Evolutionary conservation across 768 basidiomycete species (phyloP).

Genomic region (Mycena rebaudengoi): DNA sequence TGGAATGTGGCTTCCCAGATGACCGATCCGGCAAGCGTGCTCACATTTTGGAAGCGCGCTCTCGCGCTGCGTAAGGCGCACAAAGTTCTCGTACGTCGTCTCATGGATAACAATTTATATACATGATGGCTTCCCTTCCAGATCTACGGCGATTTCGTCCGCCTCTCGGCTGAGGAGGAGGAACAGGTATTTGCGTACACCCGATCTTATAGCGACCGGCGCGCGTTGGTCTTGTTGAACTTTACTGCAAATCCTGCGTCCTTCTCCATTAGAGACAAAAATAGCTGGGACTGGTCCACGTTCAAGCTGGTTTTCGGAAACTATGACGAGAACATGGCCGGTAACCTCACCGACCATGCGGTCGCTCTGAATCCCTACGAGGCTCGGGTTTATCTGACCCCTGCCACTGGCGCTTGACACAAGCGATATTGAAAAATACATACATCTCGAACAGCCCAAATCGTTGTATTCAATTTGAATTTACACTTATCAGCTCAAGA

Average conservation of each 20-base stretch:
- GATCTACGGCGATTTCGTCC: conserved; percentile 70
- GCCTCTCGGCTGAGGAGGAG: conserved; percentile 55
- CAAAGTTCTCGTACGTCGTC: conserved; percentile 57
- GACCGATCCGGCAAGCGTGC: conserved; percentile 59
- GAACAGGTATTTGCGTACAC: conserved; percentile 65
- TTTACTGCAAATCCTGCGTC: conserved; percentile 44
- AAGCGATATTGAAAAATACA: too few species aligned
- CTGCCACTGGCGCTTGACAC: too few species aligned
- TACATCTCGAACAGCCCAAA: too few species aligned
- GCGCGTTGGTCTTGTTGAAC: conserved; percentile 58
- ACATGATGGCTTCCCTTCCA: conserved; percentile 27
- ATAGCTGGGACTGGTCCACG: conserved; percentile 8
- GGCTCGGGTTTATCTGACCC: too few species aligned
- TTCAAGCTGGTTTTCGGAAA: conserved; percentile 40
- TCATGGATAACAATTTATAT: neutral
- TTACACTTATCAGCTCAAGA: too few species aligned
- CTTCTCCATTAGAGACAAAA: conserved; percentile 8
- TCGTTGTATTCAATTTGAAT: too few species aligned
- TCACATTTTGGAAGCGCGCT: conserved; percentile 67
- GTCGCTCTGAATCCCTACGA: too few species aligned
- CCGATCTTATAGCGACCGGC: conserved; percentile 45
- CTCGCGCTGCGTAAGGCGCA: conserved; percentile 61
- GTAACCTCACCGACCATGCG: too few species aligned
- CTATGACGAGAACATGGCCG: conserved; percentile 35
- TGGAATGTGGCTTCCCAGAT: conserved; percentile 66